Base-by-base conservation (phyloP, 2,329 filamentous ascomycete species). In the Pseudogymnoascus sp. region DNA sequence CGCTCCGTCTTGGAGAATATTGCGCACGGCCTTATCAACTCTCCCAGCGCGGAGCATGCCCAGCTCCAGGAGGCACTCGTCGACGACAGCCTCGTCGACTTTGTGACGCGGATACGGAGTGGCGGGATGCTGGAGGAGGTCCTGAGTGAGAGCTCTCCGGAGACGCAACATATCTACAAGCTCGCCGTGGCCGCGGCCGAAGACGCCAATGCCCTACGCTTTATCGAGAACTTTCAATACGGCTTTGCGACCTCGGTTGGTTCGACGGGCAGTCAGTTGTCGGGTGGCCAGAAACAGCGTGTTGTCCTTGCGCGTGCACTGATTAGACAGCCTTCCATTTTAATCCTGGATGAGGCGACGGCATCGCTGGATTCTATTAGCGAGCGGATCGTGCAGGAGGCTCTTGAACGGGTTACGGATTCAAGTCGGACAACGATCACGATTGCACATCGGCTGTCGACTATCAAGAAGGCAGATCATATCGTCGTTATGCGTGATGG, bases 311-410 rank as follows among this genome's bases (percentile, higher is more conserved):
- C 84, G 1, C 75, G 83, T 61, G 81, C 81, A 15, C 72, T 87
- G 12, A 78, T 87, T 31, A 76, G 79, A 3, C 77, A 86, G 52
- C 83, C 83, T 1, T 76, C 76, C 59, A 80, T 87, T 7, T 74
- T 87, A 2, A 76, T 87, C 9, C 74, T 87, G 1, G 85, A 87
- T 48, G 84, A 87, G 68, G 83, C 84, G 1, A 87, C 84, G 1
- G 79, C 82, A 1, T 79, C 84, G 1, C 73, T 87, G 0, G 84
- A 87, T 68, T 83, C 82, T 12, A 77, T 77, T 1, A 83, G 79
- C 55, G 84, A 87, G 67, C 75, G 75, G 48, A 75, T 78, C 4
- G 84, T 87, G 45, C 80, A 84, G 67, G 69, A 63, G 68, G 71
- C 72, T 0, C 66, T 77, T 13, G 69, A 71, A 9, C 68, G 69